Base-by-base conservation (phyloP, 768 basidiomycete genomes). In the Hemileccinum impolitum region DNA sequence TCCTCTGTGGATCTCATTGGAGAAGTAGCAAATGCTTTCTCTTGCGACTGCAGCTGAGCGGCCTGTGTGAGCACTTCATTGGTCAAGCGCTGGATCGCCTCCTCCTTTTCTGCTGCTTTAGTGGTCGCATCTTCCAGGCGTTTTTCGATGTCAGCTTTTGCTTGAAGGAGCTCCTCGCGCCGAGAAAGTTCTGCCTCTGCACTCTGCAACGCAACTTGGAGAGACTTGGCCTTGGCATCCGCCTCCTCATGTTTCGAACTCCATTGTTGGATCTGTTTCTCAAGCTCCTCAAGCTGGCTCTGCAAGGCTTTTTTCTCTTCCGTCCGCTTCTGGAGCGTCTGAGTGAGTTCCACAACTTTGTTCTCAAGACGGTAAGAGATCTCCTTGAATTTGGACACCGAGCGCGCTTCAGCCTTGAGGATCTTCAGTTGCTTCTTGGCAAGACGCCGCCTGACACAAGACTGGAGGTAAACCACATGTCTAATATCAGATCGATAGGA, bases 341-440 rank as follows among this genome's bases (percentile, higher is more conserved):
- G 96, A 0, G 96, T 98, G 53, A 99, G 86, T 65, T 98, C 95
- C 50, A 99, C 92, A 38, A 99, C 96, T 72, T 98, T 99, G 78
- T 98, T 99, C 74, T 99, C 96, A 48, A 99, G 78, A 58, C 82
- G 84, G 64, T 98, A 98, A 0, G 95, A 97, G 57, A 95, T 96
- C 71, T 96, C 94, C 73, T 96, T 97, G 82, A 95, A 97, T 65
- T 94, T 96, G 57, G 90, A 89, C 25, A 94, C 94, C 2, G 96
- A 98, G 44, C 94, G 91, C 6, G 96, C 96, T 69, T 99, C 96
- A 8, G 85, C 80, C 62, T 80, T 86, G 55, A 99, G 81, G 10
- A 72, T 74, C 59, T 87, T 89, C 54, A 99, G 81, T 64, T 97
- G 84, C 57, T 84, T 87, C 50, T 85, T 82, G 18, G 96, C 96